phyloP scores from a whole-genome alignment of 441 rosid genomes.

The Hura crepitans region DNA sequence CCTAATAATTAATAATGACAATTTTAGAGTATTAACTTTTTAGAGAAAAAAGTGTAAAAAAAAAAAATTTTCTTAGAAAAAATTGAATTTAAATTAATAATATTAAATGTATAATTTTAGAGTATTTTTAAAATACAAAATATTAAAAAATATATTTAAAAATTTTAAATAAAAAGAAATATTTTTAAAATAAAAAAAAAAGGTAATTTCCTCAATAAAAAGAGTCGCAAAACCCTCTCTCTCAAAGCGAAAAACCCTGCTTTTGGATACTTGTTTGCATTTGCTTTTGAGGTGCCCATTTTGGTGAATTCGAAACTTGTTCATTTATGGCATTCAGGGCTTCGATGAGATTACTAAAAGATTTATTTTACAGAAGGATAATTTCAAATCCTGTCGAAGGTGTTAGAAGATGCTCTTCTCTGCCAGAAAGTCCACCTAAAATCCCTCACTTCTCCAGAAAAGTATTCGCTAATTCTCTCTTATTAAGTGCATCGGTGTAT shows the following conservation, averaged over 20 bases:
- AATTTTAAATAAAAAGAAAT: no score
- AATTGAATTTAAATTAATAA: no score
- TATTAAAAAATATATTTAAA: no score
- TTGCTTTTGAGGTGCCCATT: neutral
- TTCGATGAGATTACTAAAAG: conserved; percentile 42
- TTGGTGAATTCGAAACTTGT: neutral
- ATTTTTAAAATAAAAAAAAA: no score
- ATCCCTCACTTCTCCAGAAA: conserved; percentile 78
- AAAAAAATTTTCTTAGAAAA: no score
- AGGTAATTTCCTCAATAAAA: no score
- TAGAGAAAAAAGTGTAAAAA: no score
- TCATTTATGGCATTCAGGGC: conserved; percentile 51
- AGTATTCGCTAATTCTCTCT: conserved; percentile 31
- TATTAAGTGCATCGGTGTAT: no score
- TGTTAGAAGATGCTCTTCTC: conserved; percentile 49
- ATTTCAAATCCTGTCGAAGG: conserved; percentile 40
- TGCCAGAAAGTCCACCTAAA: conserved; percentile 46
- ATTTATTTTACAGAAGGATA: conserved; percentile 37
- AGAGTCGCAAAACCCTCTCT: neutral
- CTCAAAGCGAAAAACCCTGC: neutral
- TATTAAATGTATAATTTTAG: no score
- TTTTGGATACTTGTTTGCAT: neutral
- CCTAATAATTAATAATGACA: no score
- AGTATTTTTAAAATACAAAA: no score
- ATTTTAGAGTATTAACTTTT: no score